These are phyloP conservation scores for Trichoderma reesei DNA, from an alignment of 495 filamentous ascomycete genomes.

Conservation along the genomic window DNA sequence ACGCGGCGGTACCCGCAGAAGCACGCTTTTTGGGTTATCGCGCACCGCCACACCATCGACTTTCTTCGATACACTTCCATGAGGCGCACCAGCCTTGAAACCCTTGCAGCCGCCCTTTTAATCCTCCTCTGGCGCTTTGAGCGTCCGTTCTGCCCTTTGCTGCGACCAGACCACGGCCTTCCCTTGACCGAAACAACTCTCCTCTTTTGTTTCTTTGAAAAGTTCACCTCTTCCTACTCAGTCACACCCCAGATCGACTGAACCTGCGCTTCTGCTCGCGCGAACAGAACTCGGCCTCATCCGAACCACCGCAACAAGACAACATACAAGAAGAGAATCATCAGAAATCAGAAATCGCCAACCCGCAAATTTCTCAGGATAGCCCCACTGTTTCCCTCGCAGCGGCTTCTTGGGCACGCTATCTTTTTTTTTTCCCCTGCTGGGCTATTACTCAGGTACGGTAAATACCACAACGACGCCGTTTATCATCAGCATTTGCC, in stretches of 20 bases:
- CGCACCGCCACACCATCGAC: constrained; percentile 10
- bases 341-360: neutral
- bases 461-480: neutral
- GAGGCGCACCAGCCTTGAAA: constrained; percentile 10
- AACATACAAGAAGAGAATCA: too few species aligned
- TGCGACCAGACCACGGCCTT: neutral
- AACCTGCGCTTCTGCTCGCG: neutral
- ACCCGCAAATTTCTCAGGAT: constrained; percentile 1
- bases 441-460: constrained; percentile 2
- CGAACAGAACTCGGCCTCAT: too few species aligned
- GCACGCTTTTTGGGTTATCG: neutral
- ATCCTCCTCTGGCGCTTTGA: neutral
- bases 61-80: constrained; percentile 12
- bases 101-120: constrained; percentile 10
- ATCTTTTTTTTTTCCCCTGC: constrained; percentile 6
- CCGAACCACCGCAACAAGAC: too few species aligned
- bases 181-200: neutral
- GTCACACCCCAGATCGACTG: neutral
- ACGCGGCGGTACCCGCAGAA: constrained; percentile 3
- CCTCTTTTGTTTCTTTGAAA: neutral
- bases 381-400: neutral
- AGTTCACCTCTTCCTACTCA: neutral
- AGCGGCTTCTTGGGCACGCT: neutral
- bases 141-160: constrained; percentile 1
- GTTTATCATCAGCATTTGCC: neutral